Base-by-base conservation (phyloP, 768 basidiomycete genomes). In the Mrakia blollopis region DNA sequence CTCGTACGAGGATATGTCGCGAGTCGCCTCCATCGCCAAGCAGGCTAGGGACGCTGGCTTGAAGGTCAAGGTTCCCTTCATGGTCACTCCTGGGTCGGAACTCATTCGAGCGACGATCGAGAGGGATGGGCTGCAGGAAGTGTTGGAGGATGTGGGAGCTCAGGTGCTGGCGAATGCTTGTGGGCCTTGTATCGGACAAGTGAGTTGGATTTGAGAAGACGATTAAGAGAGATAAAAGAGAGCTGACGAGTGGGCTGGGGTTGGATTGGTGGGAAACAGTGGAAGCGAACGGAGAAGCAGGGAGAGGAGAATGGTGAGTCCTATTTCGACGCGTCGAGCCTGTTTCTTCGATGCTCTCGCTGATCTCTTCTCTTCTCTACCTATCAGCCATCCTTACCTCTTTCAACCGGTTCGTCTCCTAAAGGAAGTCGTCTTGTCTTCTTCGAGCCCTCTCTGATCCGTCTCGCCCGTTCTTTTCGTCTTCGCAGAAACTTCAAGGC, bases 91-190 rank as follows among this genome's bases (percentile, higher is more conserved):
- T 25, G 86, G 85, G 47, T 82, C 78, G 37, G 97, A 99, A 82
- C 92, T 97, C 81, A 98, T 99, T 80, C 89, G 96, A 68, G 97
- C 97, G 0, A 99, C 97, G 0, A 94, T 98, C 86, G 94, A 98
- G 84, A 89, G 95, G 50, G 97, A 99, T 82, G 87, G 91, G 41
- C 87, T 98, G 63, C 97, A 93, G 35, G 86, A 87, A 18, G 87
- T 88, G 50, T 85, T 99, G 60, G 88, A 96, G 83, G 89, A 89
- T 80, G 91, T 98, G 72, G 97, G 97, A n/a, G 97, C 92, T 2
- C 87, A 90, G 72, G 96, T 99, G 32, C 87, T 99, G 50, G 95
- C 97, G 9, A 99, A 99, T 83, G 97, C 97, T 4, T 99, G 97
- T 80, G 97, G 97, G 72, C 97, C 97, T 35, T 99, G 97, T 83